Evolutionary conservation across 2,329 filamentous ascomycete genomes (phyloP).

Genomic region (Capronia americana): DNA sequence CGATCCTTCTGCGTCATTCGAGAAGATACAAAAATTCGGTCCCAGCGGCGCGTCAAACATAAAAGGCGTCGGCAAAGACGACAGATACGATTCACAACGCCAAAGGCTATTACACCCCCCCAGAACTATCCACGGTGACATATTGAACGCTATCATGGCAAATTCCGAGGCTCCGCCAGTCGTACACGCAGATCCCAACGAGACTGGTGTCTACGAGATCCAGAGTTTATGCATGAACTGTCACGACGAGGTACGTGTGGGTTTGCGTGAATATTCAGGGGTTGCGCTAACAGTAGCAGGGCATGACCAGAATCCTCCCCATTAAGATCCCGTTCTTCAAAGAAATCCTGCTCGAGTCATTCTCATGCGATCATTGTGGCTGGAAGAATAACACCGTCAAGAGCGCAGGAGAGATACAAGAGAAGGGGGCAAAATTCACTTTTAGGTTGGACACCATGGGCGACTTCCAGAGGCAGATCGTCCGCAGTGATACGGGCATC

Average conservation of each 20-base stretch:
- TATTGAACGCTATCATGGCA: slow-evolving; percentile 18
- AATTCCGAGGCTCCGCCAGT: slow-evolving; percentile 23
- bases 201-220: slow-evolving; percentile 51
- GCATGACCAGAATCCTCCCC: slow-evolving; percentile 82
- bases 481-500: slow-evolving; percentile 86
- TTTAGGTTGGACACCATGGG: slow-evolving; percentile 73
- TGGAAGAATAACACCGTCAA: slow-evolving; percentile 94
- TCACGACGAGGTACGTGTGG: slow-evolving; percentile 68
- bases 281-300: slow-evolving; percentile 58
- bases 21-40: slow-evolving; percentile 22
- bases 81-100: not conserved
- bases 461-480: slow-evolving; percentile 84
- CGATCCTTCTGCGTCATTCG: slow-evolving; percentile 32
- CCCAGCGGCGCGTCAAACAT: not conserved
- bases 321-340: slow-evolving; percentile 96
- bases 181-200: slow-evolving; percentile 36
- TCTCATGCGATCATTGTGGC: slow-evolving; percentile 86
- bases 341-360: slow-evolving; percentile 97
- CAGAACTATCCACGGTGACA: not conserved
- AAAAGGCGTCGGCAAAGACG: not conserved
- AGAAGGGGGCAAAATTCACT: slow-evolving; percentile 83
- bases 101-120: not conserved
- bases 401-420: slow-evolving; percentile 88
- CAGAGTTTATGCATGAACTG: slow-evolving; percentile 89
- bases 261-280: not conserved